These are phyloP conservation scores for Candida boleticola DNA, from an alignment of 805 yeast genomes.

Conservation along the genomic window DNA sequence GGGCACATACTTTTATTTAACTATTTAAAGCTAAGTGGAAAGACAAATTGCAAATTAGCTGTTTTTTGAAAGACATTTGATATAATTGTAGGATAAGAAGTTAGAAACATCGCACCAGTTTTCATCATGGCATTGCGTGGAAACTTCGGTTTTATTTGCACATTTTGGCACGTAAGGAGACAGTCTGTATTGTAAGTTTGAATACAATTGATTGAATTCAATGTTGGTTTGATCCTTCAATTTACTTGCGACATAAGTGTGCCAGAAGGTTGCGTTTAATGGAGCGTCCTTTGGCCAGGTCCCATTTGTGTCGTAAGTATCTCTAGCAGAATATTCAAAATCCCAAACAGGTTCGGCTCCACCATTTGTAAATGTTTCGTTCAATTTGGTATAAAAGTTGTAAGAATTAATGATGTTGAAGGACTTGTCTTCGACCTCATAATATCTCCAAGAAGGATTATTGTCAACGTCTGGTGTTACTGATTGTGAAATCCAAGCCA, in stretches of 20 bases:
- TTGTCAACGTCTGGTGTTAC: slow-evolving; percentile 58
- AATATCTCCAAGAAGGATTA: slow-evolving; percentile 74
- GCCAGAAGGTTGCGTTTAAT: slow-evolving; percentile 70
- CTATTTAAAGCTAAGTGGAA: neutral
- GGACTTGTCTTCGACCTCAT: slow-evolving; percentile 60
- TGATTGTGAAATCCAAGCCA: slow-evolving; percentile 67
- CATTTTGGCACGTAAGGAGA: slow-evolving; percentile 58
- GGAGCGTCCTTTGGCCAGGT: slow-evolving; percentile 61
- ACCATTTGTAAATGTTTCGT: slow-evolving; percentile 52
- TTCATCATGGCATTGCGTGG: slow-evolving; percentile 18
- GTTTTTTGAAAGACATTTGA: slow-evolving; percentile 14
- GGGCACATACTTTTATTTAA: neutral
- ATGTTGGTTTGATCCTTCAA: slow-evolving; percentile 38
- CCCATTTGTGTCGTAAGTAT: slow-evolving; percentile 46
- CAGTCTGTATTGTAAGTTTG: slow-evolving; percentile 48
- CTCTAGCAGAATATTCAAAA: slow-evolving; percentile 64
- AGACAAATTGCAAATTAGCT: too few species aligned
- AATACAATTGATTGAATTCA: slow-evolving; percentile 48
- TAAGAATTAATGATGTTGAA: slow-evolving; percentile 59
- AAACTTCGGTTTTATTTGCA: slow-evolving; percentile 20
- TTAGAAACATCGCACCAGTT: slow-evolving; percentile 22
- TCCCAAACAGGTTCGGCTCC: slow-evolving; percentile 62
- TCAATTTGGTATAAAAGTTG: slow-evolving; percentile 59
- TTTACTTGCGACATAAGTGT: slow-evolving; percentile 44
- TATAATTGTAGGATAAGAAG: slow-evolving; percentile 16